Evolutionary conservation across 371 early-diverging fungal species (phyloP).

Genomic region (Fennellomyces sp.): DNA sequence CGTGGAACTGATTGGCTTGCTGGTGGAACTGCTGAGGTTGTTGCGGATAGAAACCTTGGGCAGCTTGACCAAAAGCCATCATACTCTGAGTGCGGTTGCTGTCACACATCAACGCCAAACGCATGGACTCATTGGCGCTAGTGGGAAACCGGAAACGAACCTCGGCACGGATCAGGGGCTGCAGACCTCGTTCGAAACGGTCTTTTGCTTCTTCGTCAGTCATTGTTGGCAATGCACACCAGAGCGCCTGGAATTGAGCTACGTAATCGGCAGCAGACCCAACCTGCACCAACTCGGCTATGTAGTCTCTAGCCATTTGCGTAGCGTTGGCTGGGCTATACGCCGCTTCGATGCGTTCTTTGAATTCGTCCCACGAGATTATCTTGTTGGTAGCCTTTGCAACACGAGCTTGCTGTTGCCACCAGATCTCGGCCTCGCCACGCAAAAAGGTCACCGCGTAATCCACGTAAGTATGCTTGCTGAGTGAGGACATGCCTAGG

Average conservation of each 20-base stretch:
- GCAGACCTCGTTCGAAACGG: constrained; percentile 2
- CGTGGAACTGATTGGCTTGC: too few relatives aligned
- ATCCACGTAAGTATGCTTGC: too few relatives aligned
- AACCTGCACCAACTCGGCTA: constrained; percentile 1
- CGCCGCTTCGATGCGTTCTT: not conserved
- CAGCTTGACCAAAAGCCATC: not conserved
- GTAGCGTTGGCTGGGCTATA: not conserved
- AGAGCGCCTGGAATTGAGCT: not conserved
- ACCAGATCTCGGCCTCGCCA: too few relatives aligned
- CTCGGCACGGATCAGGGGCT: not conserved
- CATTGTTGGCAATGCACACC: not conserved
- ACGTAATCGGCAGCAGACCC: not conserved
- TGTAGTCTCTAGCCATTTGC: not conserved
- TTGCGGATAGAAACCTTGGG: too few relatives aligned
- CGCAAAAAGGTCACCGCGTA: too few relatives aligned
- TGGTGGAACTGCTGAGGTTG: not conserved
- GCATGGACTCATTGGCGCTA: not conserved
- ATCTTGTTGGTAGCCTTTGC: too few relatives aligned
- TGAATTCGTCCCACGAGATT: not conserved
- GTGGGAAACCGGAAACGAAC: not conserved
- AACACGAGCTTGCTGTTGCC: too few relatives aligned
- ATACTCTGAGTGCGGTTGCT: not conserved
- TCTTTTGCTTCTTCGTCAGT: constrained; percentile 15
- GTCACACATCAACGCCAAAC: constrained; percentile 3
- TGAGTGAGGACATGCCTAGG: too few relatives aligned